Conservation (phyloP, 495 filamentous ascomycete species). For the Penicillium crystallinum region DNA sequence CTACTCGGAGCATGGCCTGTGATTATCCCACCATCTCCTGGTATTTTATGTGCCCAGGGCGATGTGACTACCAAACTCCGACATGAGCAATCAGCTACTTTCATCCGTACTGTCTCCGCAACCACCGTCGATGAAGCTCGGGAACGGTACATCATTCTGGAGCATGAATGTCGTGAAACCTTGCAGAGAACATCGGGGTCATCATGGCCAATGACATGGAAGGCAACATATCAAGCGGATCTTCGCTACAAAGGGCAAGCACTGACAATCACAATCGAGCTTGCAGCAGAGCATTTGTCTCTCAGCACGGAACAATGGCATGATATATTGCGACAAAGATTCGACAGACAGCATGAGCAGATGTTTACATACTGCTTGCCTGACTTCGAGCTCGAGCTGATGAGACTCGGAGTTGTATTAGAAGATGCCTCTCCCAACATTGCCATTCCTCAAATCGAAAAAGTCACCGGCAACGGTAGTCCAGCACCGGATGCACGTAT, state of each 20-base stretch:
- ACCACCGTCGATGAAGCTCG: constrained; percentile 24
- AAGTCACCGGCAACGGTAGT: constrained; percentile 5
- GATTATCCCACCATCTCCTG: constrained; percentile 47
- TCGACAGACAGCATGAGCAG: constrained; percentile 40
- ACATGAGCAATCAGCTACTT: constrained; percentile 40
- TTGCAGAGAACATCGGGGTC: constrained; percentile 12
- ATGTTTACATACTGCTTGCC: constrained; percentile 44
- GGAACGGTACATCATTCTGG: constrained; percentile 19
- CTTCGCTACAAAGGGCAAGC: constrained; percentile 48
- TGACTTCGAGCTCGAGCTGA: constrained; percentile 40
- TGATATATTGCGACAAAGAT: constrained; percentile 28
- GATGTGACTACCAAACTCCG: constrained; percentile 45
- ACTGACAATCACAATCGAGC: constrained; percentile 38
- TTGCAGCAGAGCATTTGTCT: constrained; percentile 26
- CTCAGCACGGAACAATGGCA: constrained; percentile 15
- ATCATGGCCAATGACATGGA: constrained; percentile 20
- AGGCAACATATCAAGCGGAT: constrained; percentile 36
- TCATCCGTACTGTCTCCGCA: constrained; percentile 32
- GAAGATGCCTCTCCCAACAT: constrained; percentile 37
- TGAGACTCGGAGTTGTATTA: constrained; percentile 41
- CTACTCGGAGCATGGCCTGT: constrained; percentile 47
- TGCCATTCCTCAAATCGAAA: constrained; percentile 31
- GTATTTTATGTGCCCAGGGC: constrained; percentile 46
- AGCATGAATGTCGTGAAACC: constrained; percentile 16
- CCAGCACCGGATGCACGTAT: constrained; percentile 31